Conservation (phyloP, 805 yeast genomes). For the Saturnispora zaruensis region DNA sequence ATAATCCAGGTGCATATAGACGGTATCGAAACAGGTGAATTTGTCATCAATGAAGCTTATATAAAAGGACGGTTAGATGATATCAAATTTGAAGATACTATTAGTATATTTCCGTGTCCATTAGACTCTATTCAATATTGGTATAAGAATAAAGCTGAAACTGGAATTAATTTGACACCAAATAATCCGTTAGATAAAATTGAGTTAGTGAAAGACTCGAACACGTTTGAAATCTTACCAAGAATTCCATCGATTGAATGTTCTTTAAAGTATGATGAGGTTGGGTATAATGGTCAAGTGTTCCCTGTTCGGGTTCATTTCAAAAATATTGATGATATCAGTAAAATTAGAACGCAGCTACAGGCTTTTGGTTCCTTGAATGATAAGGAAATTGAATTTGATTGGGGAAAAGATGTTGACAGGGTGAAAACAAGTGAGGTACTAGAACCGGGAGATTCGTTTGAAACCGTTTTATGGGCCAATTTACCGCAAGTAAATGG, state of each 20-base stretch:
- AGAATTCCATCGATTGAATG: conserved; percentile 31
- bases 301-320: conserved; percentile 21
- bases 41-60: conserved; percentile 13
- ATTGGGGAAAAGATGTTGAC: conserved; percentile 17
- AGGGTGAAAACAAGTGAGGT: conserved; percentile 10
- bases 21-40: conserved; percentile 22
- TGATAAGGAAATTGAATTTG: conserved; percentile 10
- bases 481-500: conserved; percentile 19
- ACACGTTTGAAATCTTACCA: conserved; percentile 29
- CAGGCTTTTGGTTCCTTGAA: not conserved
- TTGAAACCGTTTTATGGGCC: conserved; percentile 8
- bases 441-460: conserved; percentile 8
- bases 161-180: not conserved
- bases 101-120: not conserved
- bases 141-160: not conserved
- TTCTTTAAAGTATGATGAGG: conserved; percentile 18
- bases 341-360: not conserved
- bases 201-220: not conserved
- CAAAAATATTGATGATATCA: conserved; percentile 25
- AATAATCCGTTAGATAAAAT: not conserved
- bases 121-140: not conserved
- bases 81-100: not conserved
- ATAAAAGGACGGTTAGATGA: conserved; percentile 15
- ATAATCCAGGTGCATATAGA: conserved; percentile 17
- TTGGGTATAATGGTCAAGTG: conserved; percentile 28